Base-by-base conservation (phyloP, 805 yeast species). In the Ogataea siamensis region DNA sequence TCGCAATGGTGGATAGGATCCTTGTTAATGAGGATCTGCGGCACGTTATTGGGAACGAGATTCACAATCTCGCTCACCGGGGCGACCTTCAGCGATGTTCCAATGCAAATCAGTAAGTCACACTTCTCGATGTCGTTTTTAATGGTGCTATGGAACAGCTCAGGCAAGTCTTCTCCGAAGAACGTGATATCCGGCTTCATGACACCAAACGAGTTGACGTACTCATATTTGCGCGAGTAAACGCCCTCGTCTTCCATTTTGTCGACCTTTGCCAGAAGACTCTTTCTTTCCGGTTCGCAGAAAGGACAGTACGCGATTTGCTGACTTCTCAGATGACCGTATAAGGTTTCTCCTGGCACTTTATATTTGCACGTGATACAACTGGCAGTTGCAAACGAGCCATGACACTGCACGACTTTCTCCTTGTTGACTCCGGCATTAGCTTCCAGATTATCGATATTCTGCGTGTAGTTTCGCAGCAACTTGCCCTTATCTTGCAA, bases 161-260 rank as follows among this genome's bases (percentile, higher is more conserved):
- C 67, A 1, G 96, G 96, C 41, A 88, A 66, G 11, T 80, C 76
- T 58, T 88, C 96, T 11, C 95, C 95, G 50, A 88, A 88, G 55
- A 88, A 88, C 0, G 95, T 87, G 44, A 88, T 88, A 56, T 88
- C 95, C 0, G 97, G 97, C 58, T 89, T 88, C 74, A 86, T 71
- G 3, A 87, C 91, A 11, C 96, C 96, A 55, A 62, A 77, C 7
- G 83, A 73, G 50, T 76, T 73, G 16, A 68, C 61, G 37, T 49
- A 38, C 7, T 57, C 56, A 34, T 45, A 60, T 15, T 45, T 45
- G 5, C 63, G 39, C 2, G 62, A 60, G 28, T 45, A 55, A 5
- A 43, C 39, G 1, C 57, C 61, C 31, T 56, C 58, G 30, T 62
- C 64, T 36, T 62, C 66, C 42, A 46, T 26, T 26, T 53, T 53